Conservation (phyloP, 78 protist species). For the Dictyostelium capitatum region DNA sequence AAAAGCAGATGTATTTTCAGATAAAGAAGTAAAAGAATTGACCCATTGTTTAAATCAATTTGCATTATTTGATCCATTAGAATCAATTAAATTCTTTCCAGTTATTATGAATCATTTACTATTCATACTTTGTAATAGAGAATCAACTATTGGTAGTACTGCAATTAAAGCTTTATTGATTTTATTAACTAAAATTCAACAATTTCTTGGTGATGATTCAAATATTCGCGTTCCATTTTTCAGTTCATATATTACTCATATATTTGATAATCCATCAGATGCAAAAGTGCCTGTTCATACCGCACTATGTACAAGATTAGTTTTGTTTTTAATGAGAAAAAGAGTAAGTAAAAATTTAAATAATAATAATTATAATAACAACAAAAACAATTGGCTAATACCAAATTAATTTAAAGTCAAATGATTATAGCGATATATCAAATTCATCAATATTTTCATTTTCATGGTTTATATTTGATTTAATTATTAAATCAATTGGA, state of each 20-base stretch:
- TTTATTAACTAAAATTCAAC: slow-evolving; percentile 48
- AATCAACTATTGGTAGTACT: slow-evolving; percentile 42
- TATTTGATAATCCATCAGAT: slow-evolving; percentile 43
- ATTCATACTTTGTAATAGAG: slow-evolving; percentile 50
- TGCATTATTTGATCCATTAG: slow-evolving; percentile 41
- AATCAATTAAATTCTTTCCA: slow-evolving; percentile 59
- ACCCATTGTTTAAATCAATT: slow-evolving; percentile 21
- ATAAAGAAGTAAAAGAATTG: slow-evolving; percentile 16
- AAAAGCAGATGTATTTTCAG: not conserved
- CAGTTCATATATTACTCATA: slow-evolving; percentile 27
- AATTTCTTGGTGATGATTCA: slow-evolving; percentile 27
- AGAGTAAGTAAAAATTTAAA: slow-evolving; percentile 1
- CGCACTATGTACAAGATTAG: slow-evolving; percentile 61
- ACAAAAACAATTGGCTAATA: not conserved
- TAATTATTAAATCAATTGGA: slow-evolving; percentile 46
- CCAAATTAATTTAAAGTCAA: not conserved
- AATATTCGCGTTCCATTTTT: slow-evolving; percentile 58
- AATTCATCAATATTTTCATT: slow-evolving; percentile 57
- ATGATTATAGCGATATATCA: slow-evolving; percentile 4
- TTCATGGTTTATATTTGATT: slow-evolving; percentile 67
- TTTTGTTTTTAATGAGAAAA: slow-evolving; percentile 54
- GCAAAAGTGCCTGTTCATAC: slow-evolving; percentile 50
- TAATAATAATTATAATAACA: not conserved
- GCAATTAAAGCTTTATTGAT: slow-evolving; percentile 67
- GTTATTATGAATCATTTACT: slow-evolving; percentile 47